phyloP scores from a whole-genome alignment of 2,329 filamentous ascomycete genomes.

The Neurospora crassa region DNA sequence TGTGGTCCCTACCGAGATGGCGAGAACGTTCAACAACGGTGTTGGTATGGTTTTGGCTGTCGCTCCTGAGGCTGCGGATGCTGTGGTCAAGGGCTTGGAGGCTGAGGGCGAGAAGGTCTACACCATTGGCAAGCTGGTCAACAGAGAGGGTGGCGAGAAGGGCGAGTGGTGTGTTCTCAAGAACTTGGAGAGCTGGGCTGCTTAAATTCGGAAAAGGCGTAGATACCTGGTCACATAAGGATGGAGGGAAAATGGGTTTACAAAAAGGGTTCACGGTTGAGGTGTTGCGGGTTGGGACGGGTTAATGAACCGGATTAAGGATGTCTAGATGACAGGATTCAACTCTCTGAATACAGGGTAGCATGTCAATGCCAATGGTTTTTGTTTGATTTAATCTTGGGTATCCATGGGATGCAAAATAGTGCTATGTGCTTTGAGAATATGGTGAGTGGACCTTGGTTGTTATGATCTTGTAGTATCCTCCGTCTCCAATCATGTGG shows the following conservation, averaged over 20 bases:
- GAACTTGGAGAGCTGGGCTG: constrained; percentile 40
- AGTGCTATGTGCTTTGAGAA: background rate
- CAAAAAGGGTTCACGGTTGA: background rate
- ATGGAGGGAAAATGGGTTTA: background rate
- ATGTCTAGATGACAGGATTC: background rate
- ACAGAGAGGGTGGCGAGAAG: constrained; percentile 39
- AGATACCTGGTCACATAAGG: background rate
- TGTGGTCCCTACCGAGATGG: constrained; percentile 71
- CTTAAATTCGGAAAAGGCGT: background rate
- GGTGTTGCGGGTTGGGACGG: background rate
- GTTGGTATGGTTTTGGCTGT: constrained; percentile 91
- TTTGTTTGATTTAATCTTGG: background rate
- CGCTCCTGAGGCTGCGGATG: constrained; percentile 49
- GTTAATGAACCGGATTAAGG: background rate
- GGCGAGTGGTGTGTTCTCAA: constrained; percentile 47
- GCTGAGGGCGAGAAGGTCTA: constrained; percentile 67
- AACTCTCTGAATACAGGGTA: background rate
- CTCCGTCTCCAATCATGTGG: background rate
- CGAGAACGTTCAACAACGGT: constrained; percentile 87
- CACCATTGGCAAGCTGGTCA: constrained; percentile 61
- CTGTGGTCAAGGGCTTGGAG: constrained; percentile 51
- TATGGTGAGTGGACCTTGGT: background rate
- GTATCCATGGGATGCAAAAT: background rate
- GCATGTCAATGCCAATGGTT: background rate
- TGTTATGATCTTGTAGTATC: background rate